Evolutionary conservation across 129 eudicot species (phyloP), one percentile per base, ranked within the genome.

Genomic region (Sambucus nigra): DNA sequence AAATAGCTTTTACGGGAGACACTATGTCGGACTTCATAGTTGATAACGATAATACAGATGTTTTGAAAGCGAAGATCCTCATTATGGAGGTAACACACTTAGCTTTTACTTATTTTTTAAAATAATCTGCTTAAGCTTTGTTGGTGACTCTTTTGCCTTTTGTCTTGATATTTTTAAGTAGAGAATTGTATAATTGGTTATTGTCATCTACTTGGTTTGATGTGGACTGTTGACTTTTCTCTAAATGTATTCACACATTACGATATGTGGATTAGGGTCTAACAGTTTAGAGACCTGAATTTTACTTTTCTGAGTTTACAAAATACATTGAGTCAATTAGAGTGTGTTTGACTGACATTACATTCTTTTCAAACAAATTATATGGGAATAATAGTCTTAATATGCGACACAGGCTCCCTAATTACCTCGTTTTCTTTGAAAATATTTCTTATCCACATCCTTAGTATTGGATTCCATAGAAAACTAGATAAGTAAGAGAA

Each of bases 1-100:
- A 92, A 68, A 71, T 92, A 58, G 94, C 99, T 40, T 92, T 82
- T 73, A 86, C 99, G 0, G 99, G 99, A 51, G 99, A 92, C 66
- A 92, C 99, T 19, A 86, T 76, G 73, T 78, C 96, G 1, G 99
- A 92, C 65, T 92, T 92, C 66, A 86, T 92, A 26, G 45, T 63
- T 40, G 92, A 92, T 69, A 25, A 32, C 5, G 44, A 60, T 25
- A 92, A 92, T 54, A 46, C 20, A 45, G 96, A 92, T 61, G 92
- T 66, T 57, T 80, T 92, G 61, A 86, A 58, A 55, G 94, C 96
- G 53, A 86, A 86, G 73, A 62, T 92, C 64, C 96, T 92, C 39
- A 76, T 92, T 25, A 79, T 86, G 96, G 99, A 92, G 96, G 99
- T 82, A 79, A 14, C 4, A 28, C 55, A 5, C 55, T 42, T 61